phyloP scores from a whole-genome alignment of 164 flowering plant genomes.

The Akebia trifoliata region DNA sequence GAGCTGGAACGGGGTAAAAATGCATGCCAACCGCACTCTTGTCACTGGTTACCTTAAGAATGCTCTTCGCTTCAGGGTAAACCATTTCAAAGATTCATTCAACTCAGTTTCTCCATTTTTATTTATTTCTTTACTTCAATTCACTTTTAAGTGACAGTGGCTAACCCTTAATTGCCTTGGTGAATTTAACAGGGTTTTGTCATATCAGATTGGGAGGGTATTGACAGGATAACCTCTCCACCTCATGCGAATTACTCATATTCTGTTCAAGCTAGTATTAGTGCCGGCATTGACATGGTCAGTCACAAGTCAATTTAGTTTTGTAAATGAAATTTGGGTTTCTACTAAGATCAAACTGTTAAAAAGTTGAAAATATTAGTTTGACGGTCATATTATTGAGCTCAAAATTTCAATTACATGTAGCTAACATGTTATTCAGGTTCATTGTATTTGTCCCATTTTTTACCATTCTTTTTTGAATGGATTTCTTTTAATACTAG shows the following conservation, averaged over 20 bases:
- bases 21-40: constrained; percentile 10
- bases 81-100: too few relatives aligned
- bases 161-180: background rate
- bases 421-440: background rate
- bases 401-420: background rate
- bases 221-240: constrained; percentile 41
- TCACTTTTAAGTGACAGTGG: background rate
- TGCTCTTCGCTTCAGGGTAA: too few relatives aligned
- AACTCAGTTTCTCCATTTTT: constrained; percentile 6
- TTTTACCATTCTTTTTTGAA: background rate
- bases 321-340: background rate
- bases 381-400: too few relatives aligned
- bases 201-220: constrained; percentile 46
- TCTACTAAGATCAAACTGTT: background rate
- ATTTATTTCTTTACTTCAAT: background rate
- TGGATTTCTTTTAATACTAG: background rate
- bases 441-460: background rate
- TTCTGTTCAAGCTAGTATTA: constrained; percentile 32
- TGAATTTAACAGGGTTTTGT: constrained; percentile 34
- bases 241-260: constrained; percentile 32
- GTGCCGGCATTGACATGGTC: constrained; percentile 51
- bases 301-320: constrained; percentile 4
- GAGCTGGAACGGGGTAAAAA: constrained; percentile 9
- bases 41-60: constrained; percentile 9
- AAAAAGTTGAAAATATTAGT: background rate